phyloP scores from a whole-genome alignment of 257 asterid genomes.

The Solanum sitiens region DNA sequence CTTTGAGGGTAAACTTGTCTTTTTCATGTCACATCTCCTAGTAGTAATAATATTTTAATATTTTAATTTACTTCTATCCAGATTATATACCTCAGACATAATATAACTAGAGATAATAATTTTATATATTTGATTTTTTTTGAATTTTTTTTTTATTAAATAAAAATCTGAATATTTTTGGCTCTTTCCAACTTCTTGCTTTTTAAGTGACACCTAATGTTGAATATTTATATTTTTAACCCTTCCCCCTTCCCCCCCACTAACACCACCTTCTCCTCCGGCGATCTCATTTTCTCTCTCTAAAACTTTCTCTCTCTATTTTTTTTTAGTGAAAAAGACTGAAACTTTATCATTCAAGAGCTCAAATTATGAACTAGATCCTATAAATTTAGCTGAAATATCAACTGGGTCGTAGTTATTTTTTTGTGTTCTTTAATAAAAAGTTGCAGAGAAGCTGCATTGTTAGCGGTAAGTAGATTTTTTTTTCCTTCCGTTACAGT shows the following conservation, averaged over 20 bases:
- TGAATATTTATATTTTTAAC: slow-evolving; percentile 14
- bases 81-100: neutral
- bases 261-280: slow-evolving; percentile 17
- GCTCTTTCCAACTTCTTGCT: slow-evolving; percentile 46
- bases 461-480: neutral
- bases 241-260: slow-evolving; percentile 5
- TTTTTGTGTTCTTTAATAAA: neutral
- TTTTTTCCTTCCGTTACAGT: neutral
- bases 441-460: neutral
- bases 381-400: neutral
- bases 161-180: slow-evolving; percentile 29
- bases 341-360: neutral
- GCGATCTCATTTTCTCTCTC: slow-evolving; percentile 5
- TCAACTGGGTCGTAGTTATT: neutral
- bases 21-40: neutral
- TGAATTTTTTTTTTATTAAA: neutral
- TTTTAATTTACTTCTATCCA: neutral
- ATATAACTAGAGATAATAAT: neutral
- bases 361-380: slow-evolving; percentile 11
- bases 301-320: neutral
- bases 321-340: neutral
- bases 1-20: slow-evolving; percentile 15
- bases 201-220: slow-evolving; percentile 55
- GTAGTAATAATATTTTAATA: neutral
- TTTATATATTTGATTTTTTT: neutral